Conservation (phyloP, 192 early-diverging fungal species). For the Backusella sp. region DNA sequence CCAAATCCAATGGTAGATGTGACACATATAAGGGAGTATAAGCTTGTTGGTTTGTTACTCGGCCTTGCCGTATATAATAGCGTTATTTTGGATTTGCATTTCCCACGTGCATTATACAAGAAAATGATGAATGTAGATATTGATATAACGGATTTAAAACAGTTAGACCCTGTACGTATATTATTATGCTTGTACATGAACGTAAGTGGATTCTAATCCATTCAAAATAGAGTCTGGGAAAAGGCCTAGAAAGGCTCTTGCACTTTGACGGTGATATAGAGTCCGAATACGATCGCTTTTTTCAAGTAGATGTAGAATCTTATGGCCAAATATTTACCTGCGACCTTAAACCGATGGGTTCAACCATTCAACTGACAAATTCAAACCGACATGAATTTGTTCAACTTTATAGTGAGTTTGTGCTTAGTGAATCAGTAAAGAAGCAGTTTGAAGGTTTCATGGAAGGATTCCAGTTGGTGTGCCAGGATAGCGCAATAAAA, state of each 20-base stretch:
- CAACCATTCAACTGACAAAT: constrained; percentile 59
- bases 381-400: constrained; percentile 85
- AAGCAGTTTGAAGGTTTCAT: constrained; percentile 79
- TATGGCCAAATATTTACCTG: constrained; percentile 58
- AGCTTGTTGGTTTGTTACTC: constrained; percentile 83
- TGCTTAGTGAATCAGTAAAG: constrained; percentile 68
- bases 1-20: constrained; percentile 49
- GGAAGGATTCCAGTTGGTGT: constrained; percentile 74
- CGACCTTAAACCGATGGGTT: constrained; percentile 70
- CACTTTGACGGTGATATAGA: constrained; percentile 67
- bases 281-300: constrained; percentile 74
- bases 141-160: constrained; percentile 70
- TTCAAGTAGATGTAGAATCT: constrained; percentile 75
- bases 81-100: constrained; percentile 89
- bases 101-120: constrained; percentile 85
- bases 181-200: background rate
- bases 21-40: constrained; percentile 71
- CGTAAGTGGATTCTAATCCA: background rate
- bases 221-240: constrained; percentile 55
- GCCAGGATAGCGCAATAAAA: constrained; percentile 62
- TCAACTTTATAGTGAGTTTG: constrained; percentile 73
- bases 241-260: constrained; percentile 74
- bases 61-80: constrained; percentile 93
- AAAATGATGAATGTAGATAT: constrained; percentile 73
- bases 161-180: constrained; percentile 66